Conservation (phyloP, 805 yeast species). For the Candida boidinii region DNA sequence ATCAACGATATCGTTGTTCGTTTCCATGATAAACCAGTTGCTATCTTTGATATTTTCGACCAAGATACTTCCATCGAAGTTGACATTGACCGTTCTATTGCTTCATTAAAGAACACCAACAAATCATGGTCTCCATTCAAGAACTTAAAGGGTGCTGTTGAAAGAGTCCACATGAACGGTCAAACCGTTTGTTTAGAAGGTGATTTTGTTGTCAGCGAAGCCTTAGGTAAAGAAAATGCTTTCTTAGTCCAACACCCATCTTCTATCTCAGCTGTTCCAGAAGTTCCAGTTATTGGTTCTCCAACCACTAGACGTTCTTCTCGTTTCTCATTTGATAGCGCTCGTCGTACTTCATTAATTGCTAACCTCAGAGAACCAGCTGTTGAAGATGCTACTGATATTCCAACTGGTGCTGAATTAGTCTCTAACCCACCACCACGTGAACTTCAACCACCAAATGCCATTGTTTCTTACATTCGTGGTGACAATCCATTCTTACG, state of each 20-base stretch:
- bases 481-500: conserved; percentile 85
- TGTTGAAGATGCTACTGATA: conserved; percentile 34
- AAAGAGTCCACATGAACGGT: conserved; percentile 73
- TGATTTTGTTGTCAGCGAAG: conserved; percentile 47
- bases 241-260: conserved; percentile 36
- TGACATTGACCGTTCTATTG: conserved; percentile 62
- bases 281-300: conserved; percentile 21
- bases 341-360: conserved; percentile 27
- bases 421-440: conserved; percentile 69
- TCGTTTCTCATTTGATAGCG: conserved; percentile 42
- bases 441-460: conserved; percentile 69
- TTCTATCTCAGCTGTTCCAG: conserved; percentile 20
- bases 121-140: conserved; percentile 47
- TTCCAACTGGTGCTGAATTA: conserved; percentile 53
- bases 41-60: conserved; percentile 74
- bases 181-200: conserved; percentile 85
- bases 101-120: conserved; percentile 31
- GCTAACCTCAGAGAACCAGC: conserved; percentile 23
- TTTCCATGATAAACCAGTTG: conserved; percentile 74
- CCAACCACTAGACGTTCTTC: conserved; percentile 31
- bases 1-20: conserved; percentile 62
- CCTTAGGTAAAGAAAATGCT: conserved; percentile 52
- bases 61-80: conserved; percentile 76
- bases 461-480: conserved; percentile 69
- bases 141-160: conserved; percentile 71